Conservation (phyloP, 768 basidiomycete species). For the Suillus bovinus region DNA sequence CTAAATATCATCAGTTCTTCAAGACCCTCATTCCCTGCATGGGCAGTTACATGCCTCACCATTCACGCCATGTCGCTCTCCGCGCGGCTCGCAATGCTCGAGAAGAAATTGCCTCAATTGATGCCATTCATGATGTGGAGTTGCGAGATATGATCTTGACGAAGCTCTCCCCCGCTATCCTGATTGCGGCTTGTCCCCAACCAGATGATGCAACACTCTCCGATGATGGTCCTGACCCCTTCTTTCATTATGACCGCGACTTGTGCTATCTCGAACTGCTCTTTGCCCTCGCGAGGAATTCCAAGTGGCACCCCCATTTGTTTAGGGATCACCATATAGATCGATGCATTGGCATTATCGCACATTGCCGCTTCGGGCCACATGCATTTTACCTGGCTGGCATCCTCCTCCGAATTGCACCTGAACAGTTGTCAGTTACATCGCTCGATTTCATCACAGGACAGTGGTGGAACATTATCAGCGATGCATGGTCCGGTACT, state of each 20-base stretch:
- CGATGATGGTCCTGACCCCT: neutral
- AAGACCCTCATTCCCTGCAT: neutral
- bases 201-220: neutral
- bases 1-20: neutral
- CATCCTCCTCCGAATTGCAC: neutral
- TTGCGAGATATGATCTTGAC: neutral
- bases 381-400: neutral
- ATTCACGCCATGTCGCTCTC: neutral
- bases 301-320: neutral
- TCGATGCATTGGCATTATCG: neutral
- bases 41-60: neutral
- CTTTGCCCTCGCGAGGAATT: neutral
- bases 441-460: neutral
- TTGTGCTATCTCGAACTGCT: neutral
- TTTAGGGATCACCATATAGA: neutral
- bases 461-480: neutral
- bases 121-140: neutral
- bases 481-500: fast-evolving
- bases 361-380: neutral
- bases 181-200: neutral
- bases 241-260: neutral
- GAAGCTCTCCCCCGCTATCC: neutral
- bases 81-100: neutral
- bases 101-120: neutral
- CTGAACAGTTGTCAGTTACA: neutral